phyloP scores from a whole-genome alignment of 176 grass and related monocot species.

The Musa beccarii region DNA sequence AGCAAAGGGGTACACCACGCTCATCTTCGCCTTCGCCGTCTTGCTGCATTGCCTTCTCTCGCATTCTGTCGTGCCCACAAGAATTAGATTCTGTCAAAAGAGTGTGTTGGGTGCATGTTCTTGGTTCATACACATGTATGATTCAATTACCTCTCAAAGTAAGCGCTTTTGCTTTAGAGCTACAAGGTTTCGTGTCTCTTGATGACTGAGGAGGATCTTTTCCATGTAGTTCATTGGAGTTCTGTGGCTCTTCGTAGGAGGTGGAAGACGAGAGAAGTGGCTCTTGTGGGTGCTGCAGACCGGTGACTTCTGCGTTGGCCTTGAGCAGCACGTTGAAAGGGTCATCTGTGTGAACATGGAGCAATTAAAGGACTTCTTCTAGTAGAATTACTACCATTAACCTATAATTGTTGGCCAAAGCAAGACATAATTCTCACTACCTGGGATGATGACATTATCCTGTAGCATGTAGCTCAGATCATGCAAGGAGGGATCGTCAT shows the following conservation, averaged over 20 bases:
- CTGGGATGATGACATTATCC: not conserved
- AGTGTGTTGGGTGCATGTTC: too few species aligned
- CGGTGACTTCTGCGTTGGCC: slow-evolving; percentile 6
- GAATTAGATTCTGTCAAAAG: not conserved
- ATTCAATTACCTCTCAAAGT: not conserved
- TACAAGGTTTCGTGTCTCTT: too few species aligned
- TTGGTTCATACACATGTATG: not conserved
- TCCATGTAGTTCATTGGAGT: slow-evolving; percentile 4
- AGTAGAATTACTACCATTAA: not conserved
- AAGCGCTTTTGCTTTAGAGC: not conserved
- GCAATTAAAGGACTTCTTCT: not conserved
- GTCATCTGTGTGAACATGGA: not conserved
- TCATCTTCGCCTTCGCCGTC: not conserved
- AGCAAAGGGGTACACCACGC: slow-evolving; percentile 63
- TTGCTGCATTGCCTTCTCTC: not conserved
- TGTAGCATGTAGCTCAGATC: slow-evolving; percentile 3
- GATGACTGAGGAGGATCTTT: not conserved
- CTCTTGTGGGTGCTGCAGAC: slow-evolving; percentile 23
- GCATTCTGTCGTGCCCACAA: not conserved
- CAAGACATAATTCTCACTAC: not conserved
- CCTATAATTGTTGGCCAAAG: not conserved
- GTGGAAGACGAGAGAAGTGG: slow-evolving; percentile 39
- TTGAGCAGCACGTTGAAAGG: slow-evolving; percentile 27
- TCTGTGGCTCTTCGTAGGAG: slow-evolving; percentile 21
- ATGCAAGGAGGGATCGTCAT: slow-evolving; percentile 28